Percentiles rank a stretch among this genome's conserved stretches.
Evolutionary conservation across 164 flowering plant species (phyloP).

Genomic region (Magnolia kwangsiensis): DNA sequence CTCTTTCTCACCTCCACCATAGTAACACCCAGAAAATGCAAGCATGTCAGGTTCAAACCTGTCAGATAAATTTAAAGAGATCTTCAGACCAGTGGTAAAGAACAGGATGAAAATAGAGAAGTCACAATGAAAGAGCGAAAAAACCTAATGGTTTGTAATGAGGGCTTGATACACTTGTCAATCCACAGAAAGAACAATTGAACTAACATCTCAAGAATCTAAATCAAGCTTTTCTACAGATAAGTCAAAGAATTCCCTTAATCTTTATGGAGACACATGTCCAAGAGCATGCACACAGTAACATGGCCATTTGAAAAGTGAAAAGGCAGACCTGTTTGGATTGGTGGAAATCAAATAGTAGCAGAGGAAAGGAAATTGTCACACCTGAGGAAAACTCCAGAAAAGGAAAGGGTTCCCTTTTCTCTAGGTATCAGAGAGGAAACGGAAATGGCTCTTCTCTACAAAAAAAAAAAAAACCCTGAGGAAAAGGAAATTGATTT

Average conservation of each 20-base stretch:
- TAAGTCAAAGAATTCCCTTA: background rate
- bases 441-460: too few species aligned
- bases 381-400: too few species aligned
- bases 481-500: too few species aligned
- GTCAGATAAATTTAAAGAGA: constrained; percentile 7
- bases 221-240: background rate
- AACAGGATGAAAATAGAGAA: background rate
- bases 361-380: too few species aligned
- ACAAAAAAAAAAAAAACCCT: too few species aligned
- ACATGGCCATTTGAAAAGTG: too few species aligned
- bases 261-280: background rate
- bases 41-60: constrained; percentile 99
- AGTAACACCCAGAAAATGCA: constrained; percentile 97
- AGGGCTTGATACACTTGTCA: background rate
- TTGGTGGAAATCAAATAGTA: too few species aligned
- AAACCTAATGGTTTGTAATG: background rate
- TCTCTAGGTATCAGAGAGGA: too few species aligned
- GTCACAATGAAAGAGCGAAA: background rate
- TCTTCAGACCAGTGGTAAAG: background rate
- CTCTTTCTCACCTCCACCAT: constrained; percentile 94
- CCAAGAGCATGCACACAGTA: background rate
- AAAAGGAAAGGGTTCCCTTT: too few species aligned
- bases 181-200: background rate
- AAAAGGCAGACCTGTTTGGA: too few species aligned
- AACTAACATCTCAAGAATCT: background rate